Evolutionary conservation across 371 early-diverging fungal genomes (phyloP).

Genomic region (Dichotomocladium elegans): DNA sequence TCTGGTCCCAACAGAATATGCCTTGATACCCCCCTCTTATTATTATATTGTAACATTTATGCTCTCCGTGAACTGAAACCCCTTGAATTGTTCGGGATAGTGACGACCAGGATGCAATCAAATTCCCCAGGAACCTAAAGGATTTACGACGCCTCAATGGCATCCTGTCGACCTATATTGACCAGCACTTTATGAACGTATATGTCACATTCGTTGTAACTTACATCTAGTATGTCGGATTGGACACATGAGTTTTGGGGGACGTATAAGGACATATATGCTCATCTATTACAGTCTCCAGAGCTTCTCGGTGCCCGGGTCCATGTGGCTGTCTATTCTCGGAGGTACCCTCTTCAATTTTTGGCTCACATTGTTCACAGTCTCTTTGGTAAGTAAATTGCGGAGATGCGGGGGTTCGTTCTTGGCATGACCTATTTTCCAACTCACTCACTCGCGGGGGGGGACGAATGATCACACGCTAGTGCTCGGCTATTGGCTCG

Average conservation of each 20-base stretch:
- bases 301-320: constrained; percentile 66
- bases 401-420: background rate
- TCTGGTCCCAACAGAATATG: too few relatives aligned
- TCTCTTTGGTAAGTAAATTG: constrained; percentile 23
- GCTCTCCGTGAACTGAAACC: too few relatives aligned
- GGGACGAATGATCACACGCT: background rate
- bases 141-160: constrained; percentile 52
- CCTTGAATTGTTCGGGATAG: constrained; percentile 23
- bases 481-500: constrained; percentile 62
- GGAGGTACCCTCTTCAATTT: constrained; percentile 62
- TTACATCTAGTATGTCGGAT: constrained; percentile 57
- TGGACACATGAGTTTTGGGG: background rate
- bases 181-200: constrained; percentile 53
- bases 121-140: constrained; percentile 54
- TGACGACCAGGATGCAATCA: constrained; percentile 48
- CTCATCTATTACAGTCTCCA: constrained; percentile 39
- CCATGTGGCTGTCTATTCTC: constrained; percentile 65
- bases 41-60: too few relatives aligned
- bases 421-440: background rate
- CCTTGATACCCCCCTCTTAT: too few relatives aligned
- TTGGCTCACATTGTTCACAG: constrained; percentile 52
- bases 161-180: constrained; percentile 55
- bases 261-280: background rate
- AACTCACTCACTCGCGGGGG: background rate
- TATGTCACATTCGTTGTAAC: constrained; percentile 47